Evolutionary conservation across 2,329 filamentous ascomycete genomes (phyloP), one percentile per base, ranked within the genome.

Genomic region (Fusarium newnesense): DNA sequence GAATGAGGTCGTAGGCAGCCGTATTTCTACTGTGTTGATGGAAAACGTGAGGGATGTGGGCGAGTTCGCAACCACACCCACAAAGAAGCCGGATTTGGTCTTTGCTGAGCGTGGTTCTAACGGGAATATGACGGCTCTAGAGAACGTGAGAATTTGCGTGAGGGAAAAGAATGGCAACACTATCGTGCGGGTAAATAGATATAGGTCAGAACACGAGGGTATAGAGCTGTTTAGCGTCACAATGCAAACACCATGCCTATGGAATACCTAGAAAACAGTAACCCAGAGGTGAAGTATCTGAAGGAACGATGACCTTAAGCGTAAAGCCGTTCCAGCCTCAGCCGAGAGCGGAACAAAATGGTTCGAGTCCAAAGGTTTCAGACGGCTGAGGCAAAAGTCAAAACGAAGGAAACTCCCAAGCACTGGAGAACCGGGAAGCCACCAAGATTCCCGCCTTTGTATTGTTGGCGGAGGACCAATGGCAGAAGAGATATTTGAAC

Each of bases 1-100:
- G 30, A 59, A 63, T 37, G 67, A 65, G 53, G 54, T 47, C 42
- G 56, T 43, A 12, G 40, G 37, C 49, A 68, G 37, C 64, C 56
- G 42, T 60, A 39, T 44, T 49, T 50, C 52, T 69, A 47, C 37
- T 60, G 49, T 37, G 62, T 50, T 57, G 64, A 37, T 63, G 43
- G 64, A 19, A 66, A 69, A 43, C 52, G 47, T 36, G 46, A 57
- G 49, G 66, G 43, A 63, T 64, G 42, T 58, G 58, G 54, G 30
- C 37, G 58, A 56, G 60, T 28, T 69, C 44, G 66, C 43, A 62
- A 58, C 47, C 61, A 64, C 67, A 43, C 57, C 64, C 71, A 76
- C 60, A 52, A 40, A 37, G 60, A 58, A 68, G 65, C 75, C 75
- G 75, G 75, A 77, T 77, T 74, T 69, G 75, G 73, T 58, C 60